Evolutionary conservation across 2,329 filamentous ascomycete species (phyloP), one percentile per base, ranked within the genome.

Genomic region (Trichoderma koningiopsis): DNA sequence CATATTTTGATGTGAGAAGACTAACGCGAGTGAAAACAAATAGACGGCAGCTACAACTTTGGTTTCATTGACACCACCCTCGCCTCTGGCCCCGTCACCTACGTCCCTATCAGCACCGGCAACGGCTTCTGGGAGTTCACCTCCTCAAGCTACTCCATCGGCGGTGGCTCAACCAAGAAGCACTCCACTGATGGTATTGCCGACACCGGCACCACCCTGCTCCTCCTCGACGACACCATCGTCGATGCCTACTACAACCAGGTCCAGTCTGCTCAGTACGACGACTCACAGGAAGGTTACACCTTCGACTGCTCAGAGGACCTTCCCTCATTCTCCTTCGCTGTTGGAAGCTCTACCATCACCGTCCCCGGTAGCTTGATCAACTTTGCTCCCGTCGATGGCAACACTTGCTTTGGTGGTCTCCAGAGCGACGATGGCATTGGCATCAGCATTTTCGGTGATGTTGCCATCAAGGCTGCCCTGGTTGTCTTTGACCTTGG

Each of bases 31-130:
- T 33, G 31, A 40, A 65, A 37, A 49, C 43, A 53, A 59, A 24
- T 55, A 56, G 82, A 83, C 2, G 91, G 91, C 57, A 84, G 86
- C 35, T 94, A 93, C 80, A 89, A 93, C 76, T 94, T 94, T 74
- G 92, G 92, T 70, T 84, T 79, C 73, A 89, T 94, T 74, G 90
- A 94, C 76, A 76, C 75, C 1, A 81, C 80, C 68, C 88, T 91
- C 74, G 91, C 91, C 77, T 82, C 78, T 2, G 91, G 91, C 40
- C 74, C 84, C 4, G 84, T 94, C 74, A 79, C 83, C 27, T 92
- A 89, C 76, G 83, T 89, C 24, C 81, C 85, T 11, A 83, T 93
- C 71, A 86, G 92, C 76, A 84, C 83, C 31, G 83, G 83, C 19
- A 79, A 83, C 29, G 91, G 91, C 11, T 92, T 89, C 81, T 94